Percentiles rank a stretch among this genome's conserved stretches.
Evolutionary conservation across 305 asterid genomes (phyloP).

Genomic region (Ilex paraguariensis): DNA sequence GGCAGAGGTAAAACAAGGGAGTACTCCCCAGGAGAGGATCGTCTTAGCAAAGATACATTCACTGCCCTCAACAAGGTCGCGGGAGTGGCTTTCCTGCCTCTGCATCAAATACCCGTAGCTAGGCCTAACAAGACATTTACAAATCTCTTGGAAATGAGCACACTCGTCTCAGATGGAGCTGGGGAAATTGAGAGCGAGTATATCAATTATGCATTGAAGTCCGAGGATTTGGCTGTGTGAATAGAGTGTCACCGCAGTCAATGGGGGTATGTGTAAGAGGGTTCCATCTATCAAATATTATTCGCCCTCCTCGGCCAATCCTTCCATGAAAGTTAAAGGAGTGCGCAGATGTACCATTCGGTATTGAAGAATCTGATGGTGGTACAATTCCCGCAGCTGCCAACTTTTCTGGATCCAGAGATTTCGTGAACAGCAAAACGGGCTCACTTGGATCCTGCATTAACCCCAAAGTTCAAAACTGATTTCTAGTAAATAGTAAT

Average conservation of each 20-base stretch:
- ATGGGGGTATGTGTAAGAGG: conserved; percentile 68
- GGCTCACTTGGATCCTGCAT: conserved; percentile 87
- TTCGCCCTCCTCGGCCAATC: conserved; percentile 92
- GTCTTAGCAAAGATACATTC: too few species aligned
- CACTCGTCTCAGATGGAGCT: background rate
- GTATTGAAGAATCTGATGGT: conserved; percentile 49
- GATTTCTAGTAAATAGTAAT: background rate
- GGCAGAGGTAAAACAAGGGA: too few species aligned
- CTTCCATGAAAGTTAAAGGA: conserved; percentile 54
- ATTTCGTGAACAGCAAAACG: conserved; percentile 66
- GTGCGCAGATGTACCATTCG: conserved; percentile 39
- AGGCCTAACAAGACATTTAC: background rate
- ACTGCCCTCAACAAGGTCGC: too few species aligned
- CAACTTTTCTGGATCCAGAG: conserved; percentile 79
- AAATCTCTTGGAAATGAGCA: background rate
- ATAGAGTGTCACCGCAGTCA: conserved; percentile 49
- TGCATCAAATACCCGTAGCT: background rate
- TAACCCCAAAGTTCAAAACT: background rate
- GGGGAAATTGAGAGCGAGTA: background rate
- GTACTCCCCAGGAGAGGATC: too few species aligned
- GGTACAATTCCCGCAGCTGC: conserved; percentile 76
- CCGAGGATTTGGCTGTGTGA: conserved; percentile 59
- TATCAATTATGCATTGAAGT: conserved; percentile 45
- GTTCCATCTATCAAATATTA: conserved; percentile 82
- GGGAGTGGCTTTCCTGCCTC: background rate